phyloP scores from a whole-genome alignment of 306 rosid species.

The Psophocarpus tetragonolobus region DNA sequence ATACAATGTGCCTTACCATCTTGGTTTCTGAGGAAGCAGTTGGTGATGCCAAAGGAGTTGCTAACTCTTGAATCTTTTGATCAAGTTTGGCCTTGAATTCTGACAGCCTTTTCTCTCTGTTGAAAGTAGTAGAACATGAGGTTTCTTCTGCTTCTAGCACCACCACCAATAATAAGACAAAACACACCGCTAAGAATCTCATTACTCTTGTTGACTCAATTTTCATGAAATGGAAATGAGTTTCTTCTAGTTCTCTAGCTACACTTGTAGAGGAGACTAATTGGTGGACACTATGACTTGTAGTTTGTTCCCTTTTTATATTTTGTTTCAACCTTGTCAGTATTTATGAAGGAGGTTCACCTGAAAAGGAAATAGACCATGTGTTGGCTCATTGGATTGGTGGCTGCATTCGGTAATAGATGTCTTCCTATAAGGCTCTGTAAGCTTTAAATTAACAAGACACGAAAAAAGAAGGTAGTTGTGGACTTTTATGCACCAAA shows the following conservation, averaged over 20 bases:
- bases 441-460: neutral
- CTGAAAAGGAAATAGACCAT: neutral
- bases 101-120: conserved; percentile 22
- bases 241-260: neutral
- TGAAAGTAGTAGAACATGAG: conserved; percentile 3
- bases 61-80: neutral
- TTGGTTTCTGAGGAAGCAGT: conserved; percentile 41
- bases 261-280: neutral
- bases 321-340: neutral
- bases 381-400: conserved; percentile 1
- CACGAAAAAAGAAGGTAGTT: neutral
- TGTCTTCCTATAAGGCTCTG: neutral
- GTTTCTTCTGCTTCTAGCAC: conserved; percentile 10
- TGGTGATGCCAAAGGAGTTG: neutral
- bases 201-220: neutral
- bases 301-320: neutral
- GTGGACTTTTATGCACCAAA: neutral
- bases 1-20: conserved; percentile 29
- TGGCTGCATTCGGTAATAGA: neutral
- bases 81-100: conserved; percentile 31
- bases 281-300: neutral
- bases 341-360: neutral
- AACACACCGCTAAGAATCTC: conserved; percentile 28
- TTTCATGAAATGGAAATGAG: neutral
- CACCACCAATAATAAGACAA: conserved; percentile 28